Evolutionary conservation across 2,329 filamentous ascomycete species (phyloP), one percentile per base, ranked within the genome.

Genomic region (Coniochaeta sp.): DNA sequence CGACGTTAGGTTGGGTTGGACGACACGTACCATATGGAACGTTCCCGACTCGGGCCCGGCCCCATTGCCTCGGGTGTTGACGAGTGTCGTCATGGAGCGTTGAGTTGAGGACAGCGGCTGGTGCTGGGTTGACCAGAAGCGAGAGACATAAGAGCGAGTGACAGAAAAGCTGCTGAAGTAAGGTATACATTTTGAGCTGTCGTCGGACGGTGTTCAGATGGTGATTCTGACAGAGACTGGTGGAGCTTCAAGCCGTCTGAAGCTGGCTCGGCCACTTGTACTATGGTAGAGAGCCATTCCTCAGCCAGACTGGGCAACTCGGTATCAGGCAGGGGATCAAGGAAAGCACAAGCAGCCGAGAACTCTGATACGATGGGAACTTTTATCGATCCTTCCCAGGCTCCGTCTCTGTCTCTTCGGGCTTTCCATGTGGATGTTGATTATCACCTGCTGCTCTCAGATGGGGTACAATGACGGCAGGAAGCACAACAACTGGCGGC

Each of bases 1-100:
- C n/a, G n/a, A n/a, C n/a, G n/a, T n/a, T n/a, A n/a, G n/a, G 24
- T 17, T 31, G 44, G 19, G 59, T 22, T 36, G 38, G 56, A 33
- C 57, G 58, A 17, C 31, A 14, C 38, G 33, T n/a, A 61, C 54
- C 54, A n/a, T 56, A 56, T 36, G 54, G 54, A 6, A 56, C 33
- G 33, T 38, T 26, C 11, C 54, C 54, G 22, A 56, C n/a, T 28
- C 17, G 16, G 9, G 26, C 9, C 6, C 47, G 22, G 24, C 19
- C 47, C 22, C 22, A 52, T 31, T 52, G 47, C 22, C 47, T n/a
- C 14, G 22, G 26, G n/a, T 26, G 22, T 7, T 28, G 47, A 14
- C 47, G 24, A 24, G n/a, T 17, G 47, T 52, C 3, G 47, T 17
- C 16, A 6, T 14, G 26, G 24, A 26, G 47, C 31, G 14, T 31